A percentile compares a stretch with the other conserved stretches of the same genome.
Evolutionary conservation across 129 eudicot genomes (phyloP).

Genomic region (Chrysanthemum makinoi): DNA sequence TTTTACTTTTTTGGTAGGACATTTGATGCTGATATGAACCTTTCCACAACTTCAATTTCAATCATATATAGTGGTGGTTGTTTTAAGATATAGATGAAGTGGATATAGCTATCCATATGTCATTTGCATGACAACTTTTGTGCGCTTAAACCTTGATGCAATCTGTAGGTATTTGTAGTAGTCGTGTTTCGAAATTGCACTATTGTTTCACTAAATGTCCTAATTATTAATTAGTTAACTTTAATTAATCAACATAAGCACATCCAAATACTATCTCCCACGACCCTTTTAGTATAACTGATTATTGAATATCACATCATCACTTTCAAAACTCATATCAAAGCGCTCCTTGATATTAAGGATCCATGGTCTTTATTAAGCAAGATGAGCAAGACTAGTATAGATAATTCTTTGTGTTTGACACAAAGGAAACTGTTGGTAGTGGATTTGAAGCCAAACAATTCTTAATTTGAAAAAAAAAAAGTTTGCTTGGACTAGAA

Average conservation of each 20-base stretch:
- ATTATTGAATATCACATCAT: too few species aligned
- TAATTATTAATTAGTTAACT: too few species aligned
- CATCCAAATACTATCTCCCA: too few species aligned
- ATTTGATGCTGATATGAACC: conserved; percentile 18
- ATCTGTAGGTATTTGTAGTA: conserved; percentile 24
- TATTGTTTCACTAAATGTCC: neutral
- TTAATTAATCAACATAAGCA: too few species aligned
- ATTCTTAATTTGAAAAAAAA: conserved; percentile 28
- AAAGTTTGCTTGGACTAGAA: conserved; percentile 35
- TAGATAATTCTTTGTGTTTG: neutral
- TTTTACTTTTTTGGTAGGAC: conserved; percentile 29
- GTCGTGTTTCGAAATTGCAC: neutral
- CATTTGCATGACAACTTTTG: conserved; percentile 23
- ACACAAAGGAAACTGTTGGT: conserved; percentile 25
- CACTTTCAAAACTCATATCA: too few species aligned
- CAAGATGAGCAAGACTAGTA: neutral
- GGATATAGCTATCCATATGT: conserved; percentile 1
- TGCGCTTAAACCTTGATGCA: conserved; percentile 17
- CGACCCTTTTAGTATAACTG: too few species aligned
- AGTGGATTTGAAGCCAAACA: conserved; percentile 22
- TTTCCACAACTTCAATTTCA: conserved; percentile 17
- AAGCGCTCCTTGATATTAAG: too few species aligned
- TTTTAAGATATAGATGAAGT: neutral
- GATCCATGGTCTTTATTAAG: neutral
- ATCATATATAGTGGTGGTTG: conserved; percentile 22